Percentiles rank a stretch among this genome's conserved stretches.
phyloP scores from a whole-genome alignment of 2,329 filamentous ascomycete genomes.

The Colletotrichum zoysiae region DNA sequence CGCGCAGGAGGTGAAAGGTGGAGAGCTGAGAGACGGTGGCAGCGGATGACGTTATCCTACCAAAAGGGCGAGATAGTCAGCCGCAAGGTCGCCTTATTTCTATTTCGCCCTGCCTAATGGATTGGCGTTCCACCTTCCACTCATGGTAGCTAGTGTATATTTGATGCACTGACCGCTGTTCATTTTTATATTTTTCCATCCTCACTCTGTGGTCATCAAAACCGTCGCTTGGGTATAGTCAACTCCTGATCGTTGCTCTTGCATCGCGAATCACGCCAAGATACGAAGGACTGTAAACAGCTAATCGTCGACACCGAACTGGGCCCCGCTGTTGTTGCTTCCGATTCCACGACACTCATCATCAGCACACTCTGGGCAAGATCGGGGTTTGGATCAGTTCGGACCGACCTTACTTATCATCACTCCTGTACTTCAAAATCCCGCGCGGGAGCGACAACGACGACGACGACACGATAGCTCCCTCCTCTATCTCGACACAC shows the following conservation, averaged over 20 bases:
- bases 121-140: not conserved
- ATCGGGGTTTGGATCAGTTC: no score
- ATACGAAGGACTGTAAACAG: not conserved
- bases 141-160: not conserved
- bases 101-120: not conserved
- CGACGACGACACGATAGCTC: conserved; percentile 40
- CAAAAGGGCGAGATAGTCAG: not conserved
- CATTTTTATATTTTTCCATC: not conserved
- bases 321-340: no score
- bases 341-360: no score
- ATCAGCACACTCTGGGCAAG: no score
- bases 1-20: not conserved
- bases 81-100: not conserved
- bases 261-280: not conserved
- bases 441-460: conserved; percentile 30
- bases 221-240: no score
- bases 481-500: conserved; percentile 41
- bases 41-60: not conserved
- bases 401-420: no score
- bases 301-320: not conserved
- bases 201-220: not conserved
- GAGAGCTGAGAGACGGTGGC: not conserved
- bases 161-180: not conserved
- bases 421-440: no score
- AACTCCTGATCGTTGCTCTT: not conserved